Percentiles rank a stretch among this genome's conserved stretches.
These are phyloP conservation scores for Salpingoeca rosetta DNA, from an alignment of 78 protist species.

Conservation along the genomic window DNA sequence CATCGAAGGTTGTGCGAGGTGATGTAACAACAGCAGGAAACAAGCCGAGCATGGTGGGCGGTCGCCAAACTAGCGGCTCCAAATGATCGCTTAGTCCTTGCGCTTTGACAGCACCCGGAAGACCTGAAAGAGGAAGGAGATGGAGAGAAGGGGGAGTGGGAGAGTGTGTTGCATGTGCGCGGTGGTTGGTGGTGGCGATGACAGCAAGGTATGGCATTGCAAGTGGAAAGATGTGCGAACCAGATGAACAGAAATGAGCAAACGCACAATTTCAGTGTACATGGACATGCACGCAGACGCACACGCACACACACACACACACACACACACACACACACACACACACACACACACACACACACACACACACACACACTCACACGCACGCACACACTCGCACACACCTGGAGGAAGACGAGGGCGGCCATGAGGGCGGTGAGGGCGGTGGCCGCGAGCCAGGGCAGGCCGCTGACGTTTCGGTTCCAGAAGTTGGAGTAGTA, in stretches of 20 bases:
- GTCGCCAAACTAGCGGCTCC: no score
- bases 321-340: background rate
- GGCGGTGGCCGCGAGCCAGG: background rate
- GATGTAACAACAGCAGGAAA: no score
- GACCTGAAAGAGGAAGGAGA: no score
- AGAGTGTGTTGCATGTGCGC: no score
- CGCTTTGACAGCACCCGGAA: no score
- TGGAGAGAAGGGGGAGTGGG: no score
- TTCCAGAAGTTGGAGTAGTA: background rate
- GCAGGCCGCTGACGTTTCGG: background rate
- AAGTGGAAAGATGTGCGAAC: background rate
- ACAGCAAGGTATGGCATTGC: background rate
- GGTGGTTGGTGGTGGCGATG: no score
- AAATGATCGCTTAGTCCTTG: no score
- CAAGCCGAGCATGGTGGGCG: no score
- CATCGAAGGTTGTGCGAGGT: no score
- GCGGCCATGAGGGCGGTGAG: background rate
- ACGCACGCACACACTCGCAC: background rate
- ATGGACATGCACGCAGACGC: background rate
- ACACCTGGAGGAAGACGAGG: background rate
- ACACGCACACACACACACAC: background rate
- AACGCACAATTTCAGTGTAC: background rate
- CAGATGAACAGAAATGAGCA: background rate
- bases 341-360: background rate
- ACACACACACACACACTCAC: background rate